Evolutionary conservation across 2,329 filamentous ascomycete species (phyloP), one percentile per base, ranked within the genome.

Genomic region (Paraconiothyrium sp.): DNA sequence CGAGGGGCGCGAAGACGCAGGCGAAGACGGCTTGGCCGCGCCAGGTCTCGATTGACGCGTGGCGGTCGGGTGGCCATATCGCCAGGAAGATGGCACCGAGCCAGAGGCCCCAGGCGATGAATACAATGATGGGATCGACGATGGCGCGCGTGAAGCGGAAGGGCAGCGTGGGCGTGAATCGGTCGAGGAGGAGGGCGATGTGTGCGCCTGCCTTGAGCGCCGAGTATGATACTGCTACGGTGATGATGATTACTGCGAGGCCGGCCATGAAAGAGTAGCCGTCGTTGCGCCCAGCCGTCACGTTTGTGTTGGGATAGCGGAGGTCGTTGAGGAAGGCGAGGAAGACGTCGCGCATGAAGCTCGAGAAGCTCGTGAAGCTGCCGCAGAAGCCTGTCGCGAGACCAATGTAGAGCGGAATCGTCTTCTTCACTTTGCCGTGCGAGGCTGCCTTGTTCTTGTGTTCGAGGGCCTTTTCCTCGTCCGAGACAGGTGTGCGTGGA

Each of bases 361-460:
- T 89, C 0, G 93, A 97, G 78, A 97, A 97, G 10, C 91, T 94
- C 0, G 94, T 97, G 72, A 95, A 92, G 67, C 91, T 94, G 64
- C 94, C 92, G 72, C 93, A 97, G 77, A 95, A 95, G 11, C 91
- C 94, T 0, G 91, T 97, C 0, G 92, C 88, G 6, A 97, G 86
- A 54, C 92, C 94, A 61, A 97, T 90, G 74, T 96, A 97, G 0
- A 97, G 83, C 0, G 94, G 94, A 32, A 97, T 91, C 0, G 91
- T 92, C 81, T 96, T 97, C 76, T 97, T 97, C 30, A 76, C 84
- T 72, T 89, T 82, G 7, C 62, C 66, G 49, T 81, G 76, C 7
- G 74, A 69, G 0, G 43, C 30, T 35, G 72, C 72, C 59, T 73
- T 76, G n/a, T 67, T 63, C 8, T 86, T 68, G n/a, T 84, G 85